Base-by-base conservation (phyloP, 78 protist genomes). In the Salpingoeca rosetta region DNA sequence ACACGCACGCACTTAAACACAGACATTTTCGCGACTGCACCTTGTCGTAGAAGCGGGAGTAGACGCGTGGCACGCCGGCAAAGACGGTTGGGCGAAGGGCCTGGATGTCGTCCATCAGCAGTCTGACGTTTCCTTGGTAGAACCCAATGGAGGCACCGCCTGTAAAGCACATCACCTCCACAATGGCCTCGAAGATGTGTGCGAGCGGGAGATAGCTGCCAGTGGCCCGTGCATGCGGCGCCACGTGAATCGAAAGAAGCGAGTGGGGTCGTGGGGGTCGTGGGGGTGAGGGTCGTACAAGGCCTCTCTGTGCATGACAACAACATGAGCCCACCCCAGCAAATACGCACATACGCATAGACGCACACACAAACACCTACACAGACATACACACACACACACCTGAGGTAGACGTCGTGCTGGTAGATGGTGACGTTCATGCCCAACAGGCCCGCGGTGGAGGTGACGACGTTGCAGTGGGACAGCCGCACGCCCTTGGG, bases 131-230 rank as follows among this genome's bases (percentile, higher is more conserved):
- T 37, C 96, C 96, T 35, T 43, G 40, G 89, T 74, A 93, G 92
- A 93, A 93, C n/a, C 96, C 96, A 44, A 91, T 79, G 3, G 38
- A n/a, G 31, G 88, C 91, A 40, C 94, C 92, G n/a, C 41, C 83
- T 25, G 43, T 77, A 51, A 81, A 45, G 22, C 86, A 51, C 1
- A 73, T 74, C 28, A 73, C 35, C 38, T 80, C 83, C 12, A 90
- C 75, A 2, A 88, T 72, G 76, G 94, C 84, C 90, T 95, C 99
- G 44, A 97, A 86, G 51, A 95, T 87, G 88, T 97, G 99, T 28
- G 99, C 98, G 73, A 96, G 94, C 44, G 99, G 99, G 36, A 97
- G 90, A 85, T 94, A 97, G 65, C 65, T 51, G 17, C 17, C n/a
- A n/a, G n/a, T n/a, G n/a, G n/a, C n/a, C n/a, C n/a, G n/a, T 51